These are phyloP conservation scores for Knoxia roxburghii DNA, from an alignment of 257 asterid genomes.

Conservation along the genomic window DNA sequence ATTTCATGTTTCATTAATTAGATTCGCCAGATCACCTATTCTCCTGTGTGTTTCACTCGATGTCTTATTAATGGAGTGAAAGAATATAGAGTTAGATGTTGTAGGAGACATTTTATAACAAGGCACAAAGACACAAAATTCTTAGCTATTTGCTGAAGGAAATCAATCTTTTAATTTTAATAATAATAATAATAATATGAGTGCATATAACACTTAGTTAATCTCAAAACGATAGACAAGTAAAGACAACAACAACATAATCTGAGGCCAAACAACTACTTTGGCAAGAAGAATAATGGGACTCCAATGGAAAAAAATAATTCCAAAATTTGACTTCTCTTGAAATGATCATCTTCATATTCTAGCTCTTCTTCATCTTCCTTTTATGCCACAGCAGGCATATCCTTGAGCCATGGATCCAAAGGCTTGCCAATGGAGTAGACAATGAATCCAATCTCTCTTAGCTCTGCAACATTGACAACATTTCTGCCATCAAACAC, in stretches of 20 bases:
- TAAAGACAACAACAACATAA: neutral
- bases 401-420: conserved; percentile 28
- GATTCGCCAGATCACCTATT: no score
- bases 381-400: conserved; percentile 23
- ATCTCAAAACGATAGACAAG: conserved; percentile 9
- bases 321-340: conserved; percentile 7
- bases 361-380: conserved; percentile 2
- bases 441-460: conserved; percentile 31
- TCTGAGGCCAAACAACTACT: conserved; percentile 12
- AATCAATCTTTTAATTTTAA: conserved; percentile 12
- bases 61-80: no score
- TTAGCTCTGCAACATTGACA: conserved; percentile 21
- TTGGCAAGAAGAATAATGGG: neutral
- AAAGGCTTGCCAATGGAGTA: conserved; percentile 34
- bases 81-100: no score
- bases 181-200: neutral
- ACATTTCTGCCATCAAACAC: conserved; percentile 32
- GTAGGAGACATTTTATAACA: no score
- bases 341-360: neutral
- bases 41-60: no score
- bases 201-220: conserved; percentile 1
- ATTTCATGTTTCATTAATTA: no score
- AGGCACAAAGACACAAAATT: neutral
- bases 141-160: neutral
- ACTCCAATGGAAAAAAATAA: neutral